Conservation (phyloP, 805 yeast genomes). For the Candida krabiensis region DNA sequence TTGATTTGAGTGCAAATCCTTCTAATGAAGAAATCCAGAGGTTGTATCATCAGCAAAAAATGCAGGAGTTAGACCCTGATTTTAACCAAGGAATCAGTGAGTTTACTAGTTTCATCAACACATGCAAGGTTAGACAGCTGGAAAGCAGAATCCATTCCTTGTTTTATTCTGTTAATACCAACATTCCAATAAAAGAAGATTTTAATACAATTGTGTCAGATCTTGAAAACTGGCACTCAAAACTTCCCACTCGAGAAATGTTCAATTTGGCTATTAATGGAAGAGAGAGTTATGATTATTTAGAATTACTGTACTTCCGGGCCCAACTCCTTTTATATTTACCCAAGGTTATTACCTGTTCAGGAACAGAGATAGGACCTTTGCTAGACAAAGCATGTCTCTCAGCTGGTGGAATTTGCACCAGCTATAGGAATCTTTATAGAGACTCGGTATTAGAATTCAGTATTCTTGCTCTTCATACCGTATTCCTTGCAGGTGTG, state of each 20-base stretch:
- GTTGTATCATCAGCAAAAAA: slow-evolving; percentile 14
- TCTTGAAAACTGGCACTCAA: slow-evolving; percentile 17
- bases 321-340: slow-evolving; percentile 16
- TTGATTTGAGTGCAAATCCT: slow-evolving; percentile 13
- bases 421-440: slow-evolving; percentile 18
- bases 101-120: slow-evolving; percentile 18
- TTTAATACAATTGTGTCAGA: slow-evolving; percentile 15
- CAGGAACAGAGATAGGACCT: slow-evolving; percentile 9
- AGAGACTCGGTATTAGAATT: slow-evolving; percentile 22
- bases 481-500: slow-evolving; percentile 27
- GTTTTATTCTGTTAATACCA: slow-evolving; percentile 17
- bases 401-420: slow-evolving; percentile 25
- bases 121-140: slow-evolving; percentile 19
- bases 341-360: slow-evolving; percentile 18
- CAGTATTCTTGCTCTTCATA: slow-evolving; percentile 24
- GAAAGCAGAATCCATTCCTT: slow-evolving; percentile 21
- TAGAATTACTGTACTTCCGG: slow-evolving; percentile 20
- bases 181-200: slow-evolving; percentile 12
- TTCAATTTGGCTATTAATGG: slow-evolving; percentile 14
- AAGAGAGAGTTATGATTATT: slow-evolving; percentile 20
- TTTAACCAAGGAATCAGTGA: slow-evolving; percentile 15
- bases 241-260: slow-evolving; percentile 11
- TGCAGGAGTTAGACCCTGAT: slow-evolving; percentile 15
- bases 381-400: slow-evolving; percentile 19
- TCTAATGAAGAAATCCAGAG: slow-evolving; percentile 10